Evolutionary conservation across 495 filamentous ascomycete genomes (phyloP), one percentile per base, ranked within the genome.

Genomic region (Talaromyces liani): DNA sequence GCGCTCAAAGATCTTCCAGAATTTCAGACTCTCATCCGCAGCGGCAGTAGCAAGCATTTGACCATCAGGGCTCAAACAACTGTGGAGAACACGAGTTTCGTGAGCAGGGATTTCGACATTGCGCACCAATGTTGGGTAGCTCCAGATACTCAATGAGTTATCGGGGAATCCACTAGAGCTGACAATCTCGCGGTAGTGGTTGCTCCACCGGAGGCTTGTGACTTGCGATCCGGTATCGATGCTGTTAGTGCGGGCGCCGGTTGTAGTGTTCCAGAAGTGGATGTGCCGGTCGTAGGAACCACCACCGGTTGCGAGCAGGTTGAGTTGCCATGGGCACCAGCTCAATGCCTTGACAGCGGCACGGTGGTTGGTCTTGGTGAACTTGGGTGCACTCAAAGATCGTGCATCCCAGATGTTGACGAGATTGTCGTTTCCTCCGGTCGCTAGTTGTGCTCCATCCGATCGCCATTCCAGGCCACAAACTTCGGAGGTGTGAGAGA

Each of bases 1-100:
- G 85, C 95, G 96, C 84, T 98, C 94, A 68, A 98, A 98, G 66
- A 98, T 78, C 87, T 98, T 98, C 94, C 94, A 99, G 84, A 99
- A 99, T 76, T 99, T 99, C 73, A 99, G 82, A 71, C 87, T 92
- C 83, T 99, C 94, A 71, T 99, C 94, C 18, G 92, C 92, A 63
- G 92, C 91, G 47, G 94, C 92, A 25, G 94, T 98, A 55, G 95
- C 94, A 18, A 99, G 85, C 82, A 96, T 96, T 80, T 97, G 93
- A 34, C 94, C 95, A 70, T 98, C 95, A 2, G 94, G 95, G 75
- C 91, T 96, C 61, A 99, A 81, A 69, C 88, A 91, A 79, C 89
- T 93, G 83, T 98, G 94, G 58, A 99, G 82, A 49, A 99, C 93
- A 67, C 94, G 82, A 65, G 91, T 96, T 83, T 99, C 94, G 72